These are phyloP conservation scores for Emmonsiellopsis sp. DNA, from an alignment of 2,329 filamentous ascomycete genomes.

Conservation along the genomic window DNA sequence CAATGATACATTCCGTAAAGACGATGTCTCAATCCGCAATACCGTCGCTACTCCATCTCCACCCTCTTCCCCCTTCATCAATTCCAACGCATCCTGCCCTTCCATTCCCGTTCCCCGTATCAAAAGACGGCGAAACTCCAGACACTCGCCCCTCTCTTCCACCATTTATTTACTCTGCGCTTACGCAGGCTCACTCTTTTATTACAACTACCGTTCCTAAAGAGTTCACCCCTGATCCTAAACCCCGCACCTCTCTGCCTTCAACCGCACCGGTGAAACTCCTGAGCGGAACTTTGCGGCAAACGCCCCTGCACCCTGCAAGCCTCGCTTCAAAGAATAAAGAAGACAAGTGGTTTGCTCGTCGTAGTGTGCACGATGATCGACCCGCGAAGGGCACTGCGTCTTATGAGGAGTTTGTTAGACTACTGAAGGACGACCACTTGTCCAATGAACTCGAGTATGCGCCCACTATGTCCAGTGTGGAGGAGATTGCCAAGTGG, in stretches of 20 bases:
- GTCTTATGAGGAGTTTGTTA: constrained; percentile 30
- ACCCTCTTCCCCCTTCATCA: constrained; percentile 20
- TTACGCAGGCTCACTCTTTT: constrained; percentile 22
- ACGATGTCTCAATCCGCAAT: not conserved
- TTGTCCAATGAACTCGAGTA: constrained; percentile 34
- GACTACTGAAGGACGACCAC: constrained; percentile 28
- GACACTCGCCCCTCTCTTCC: constrained; percentile 13
- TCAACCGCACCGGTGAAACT: constrained; percentile 23
- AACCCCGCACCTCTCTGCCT: constrained; percentile 20
- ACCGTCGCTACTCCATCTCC: not conserved
- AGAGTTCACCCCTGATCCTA: constrained; percentile 19
- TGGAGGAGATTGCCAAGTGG: constrained; percentile 25
- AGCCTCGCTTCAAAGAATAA: not conserved
- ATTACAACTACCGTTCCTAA: constrained; percentile 19
- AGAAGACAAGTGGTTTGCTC: constrained; percentile 33
- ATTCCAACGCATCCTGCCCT: constrained; percentile 24
- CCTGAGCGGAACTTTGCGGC: constrained; percentile 6
- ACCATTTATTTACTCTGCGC: constrained; percentile 16
- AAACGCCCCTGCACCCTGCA: not conserved
- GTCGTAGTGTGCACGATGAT: constrained; percentile 29
- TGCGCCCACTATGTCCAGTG: constrained; percentile 27
- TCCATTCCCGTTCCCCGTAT: not conserved
- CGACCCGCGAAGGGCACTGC: constrained; percentile 23
- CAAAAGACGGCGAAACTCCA: not conserved
- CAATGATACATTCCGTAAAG: too few relatives aligned